A percentile compares a stretch with the other conserved stretches of the same genome.
Conservation (phyloP, 805 yeast species). For the Ogataea wickerhamii region DNA sequence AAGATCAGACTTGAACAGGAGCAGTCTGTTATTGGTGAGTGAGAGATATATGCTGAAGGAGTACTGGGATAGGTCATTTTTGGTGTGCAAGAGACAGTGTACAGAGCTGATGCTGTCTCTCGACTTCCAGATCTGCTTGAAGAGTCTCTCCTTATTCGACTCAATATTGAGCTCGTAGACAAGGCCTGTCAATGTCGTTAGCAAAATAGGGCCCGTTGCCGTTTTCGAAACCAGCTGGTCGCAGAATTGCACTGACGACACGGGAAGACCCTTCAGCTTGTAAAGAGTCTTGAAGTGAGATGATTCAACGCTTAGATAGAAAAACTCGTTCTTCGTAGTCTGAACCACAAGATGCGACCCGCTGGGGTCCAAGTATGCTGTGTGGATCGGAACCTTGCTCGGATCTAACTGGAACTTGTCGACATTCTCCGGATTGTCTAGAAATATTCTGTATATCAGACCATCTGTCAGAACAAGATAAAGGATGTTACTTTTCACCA, state of each 20-base stretch:
- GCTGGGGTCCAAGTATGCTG: conserved; percentile 46
- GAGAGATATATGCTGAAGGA: conserved; percentile 9
- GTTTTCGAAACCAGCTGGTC: conserved; percentile 22
- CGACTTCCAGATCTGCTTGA: conserved; percentile 40
- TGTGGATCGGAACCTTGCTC: conserved; percentile 25
- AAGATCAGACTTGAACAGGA: conserved; percentile 12
- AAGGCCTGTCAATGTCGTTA: conserved; percentile 47
- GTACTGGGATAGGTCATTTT: conserved; percentile 5
- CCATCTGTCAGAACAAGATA: conserved; percentile 52
- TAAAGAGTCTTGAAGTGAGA: conserved; percentile 40
- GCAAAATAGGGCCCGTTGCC: conserved; percentile 43
- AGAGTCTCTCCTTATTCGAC: conserved; percentile 38
- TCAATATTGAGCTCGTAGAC: conserved; percentile 47
- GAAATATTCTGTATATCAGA: conserved; percentile 57
- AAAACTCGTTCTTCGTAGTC: conserved; percentile 44
- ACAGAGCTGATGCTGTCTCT: conserved; percentile 16
- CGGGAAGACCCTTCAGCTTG: conserved; percentile 44
- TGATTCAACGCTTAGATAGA: conserved; percentile 42
- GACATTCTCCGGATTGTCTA: conserved; percentile 62
- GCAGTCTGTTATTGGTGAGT: conserved; percentile 14
- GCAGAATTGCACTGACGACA: conserved; percentile 41
- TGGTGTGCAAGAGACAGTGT: conserved; percentile 6
- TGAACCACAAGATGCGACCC: conserved; percentile 53
- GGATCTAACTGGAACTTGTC: conserved; percentile 35
- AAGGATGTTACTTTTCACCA: conserved; percentile 53